These are phyloP conservation scores for Boletellus ananas DNA, from an alignment of 768 basidiomycete genomes.

Conservation along the genomic window DNA sequence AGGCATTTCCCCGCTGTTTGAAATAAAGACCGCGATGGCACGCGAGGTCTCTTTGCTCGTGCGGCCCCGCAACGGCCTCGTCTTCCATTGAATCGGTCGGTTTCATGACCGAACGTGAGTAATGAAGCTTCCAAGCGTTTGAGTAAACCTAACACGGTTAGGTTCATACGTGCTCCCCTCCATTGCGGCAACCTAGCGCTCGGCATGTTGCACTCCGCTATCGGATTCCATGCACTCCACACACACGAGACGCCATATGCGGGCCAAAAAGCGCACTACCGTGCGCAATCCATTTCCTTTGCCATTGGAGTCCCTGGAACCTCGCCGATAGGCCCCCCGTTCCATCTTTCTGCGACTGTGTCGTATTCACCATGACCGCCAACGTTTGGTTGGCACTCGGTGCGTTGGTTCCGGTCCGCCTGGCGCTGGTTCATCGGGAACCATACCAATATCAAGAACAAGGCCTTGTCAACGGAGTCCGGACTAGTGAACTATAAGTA, in stretches of 20 bases:
- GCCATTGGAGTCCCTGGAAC: constrained; percentile 4
- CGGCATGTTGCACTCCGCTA: not conserved
- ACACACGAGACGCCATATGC: not conserved
- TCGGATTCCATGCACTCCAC: not conserved
- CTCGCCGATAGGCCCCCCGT: not conserved
- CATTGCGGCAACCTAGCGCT: constrained; percentile 7
- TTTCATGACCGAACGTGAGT: not conserved
- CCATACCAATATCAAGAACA: constrained; percentile 13
- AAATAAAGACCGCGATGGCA: not conserved
- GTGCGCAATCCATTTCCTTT: not conserved
- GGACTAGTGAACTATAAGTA: constrained; percentile 11
- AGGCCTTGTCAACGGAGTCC: not conserved
- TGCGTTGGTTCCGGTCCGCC: constrained; percentile 2
- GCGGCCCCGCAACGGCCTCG: not conserved
- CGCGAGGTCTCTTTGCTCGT: not conserved
- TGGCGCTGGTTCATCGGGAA: constrained; percentile 15
- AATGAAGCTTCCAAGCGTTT: not conserved
- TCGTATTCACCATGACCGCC: constrained; percentile 1
- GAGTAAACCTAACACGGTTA: not conserved
- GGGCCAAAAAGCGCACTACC: not conserved
- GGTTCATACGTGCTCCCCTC: not conserved
- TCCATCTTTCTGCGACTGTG: not conserved
- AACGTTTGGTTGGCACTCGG: not conserved
- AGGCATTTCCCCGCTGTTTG: not conserved
- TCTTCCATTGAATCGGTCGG: not conserved